Evolutionary conservation across 371 early-diverging fungal genomes (phyloP).

Genomic region (Rhizopus arrhizus): DNA sequence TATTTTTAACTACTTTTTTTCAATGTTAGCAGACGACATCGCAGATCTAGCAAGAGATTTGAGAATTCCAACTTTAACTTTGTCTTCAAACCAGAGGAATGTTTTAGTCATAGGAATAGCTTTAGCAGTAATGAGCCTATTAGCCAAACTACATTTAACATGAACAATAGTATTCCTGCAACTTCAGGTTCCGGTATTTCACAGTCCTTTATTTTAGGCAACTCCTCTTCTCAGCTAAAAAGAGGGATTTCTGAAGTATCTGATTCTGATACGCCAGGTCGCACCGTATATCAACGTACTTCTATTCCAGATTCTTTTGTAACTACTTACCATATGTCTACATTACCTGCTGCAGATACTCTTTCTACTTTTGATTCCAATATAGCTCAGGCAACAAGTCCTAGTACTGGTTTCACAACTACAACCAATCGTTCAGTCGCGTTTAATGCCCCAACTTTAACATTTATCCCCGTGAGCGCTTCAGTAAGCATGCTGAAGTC

Average conservation of each 20-base stretch:
- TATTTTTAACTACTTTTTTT: neutral
- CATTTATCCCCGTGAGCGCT: constrained; percentile 7
- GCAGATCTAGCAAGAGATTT: constrained; percentile 19
- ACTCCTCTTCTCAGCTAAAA: constrained; percentile 1
- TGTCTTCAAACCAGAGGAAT: constrained; percentile 12
- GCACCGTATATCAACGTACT: constrained; percentile 2
- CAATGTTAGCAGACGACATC: constrained; percentile 15
- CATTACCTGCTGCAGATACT: neutral
- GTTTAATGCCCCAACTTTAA: constrained; percentile 13
- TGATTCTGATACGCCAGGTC: neutral
- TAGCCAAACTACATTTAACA: constrained; percentile 11
- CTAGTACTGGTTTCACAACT: neutral
- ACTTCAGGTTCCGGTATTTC: neutral
- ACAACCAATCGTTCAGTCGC: neutral
- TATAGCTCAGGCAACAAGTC: neutral
- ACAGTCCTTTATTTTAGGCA: neutral
- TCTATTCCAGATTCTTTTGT: constrained; percentile 4
- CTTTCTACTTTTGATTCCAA: neutral
- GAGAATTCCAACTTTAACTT: constrained; percentile 21
- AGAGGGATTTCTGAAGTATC: constrained; percentile 8
- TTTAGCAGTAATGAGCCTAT: constrained; percentile 10
- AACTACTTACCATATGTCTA: neutral
- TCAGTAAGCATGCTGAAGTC: neutral
- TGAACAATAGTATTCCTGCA: constrained; percentile 7
- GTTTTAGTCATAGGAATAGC: neutral